Evolutionary conservation across 305 asterid species (phyloP).

Genomic region (Striga hermonthica): DNA sequence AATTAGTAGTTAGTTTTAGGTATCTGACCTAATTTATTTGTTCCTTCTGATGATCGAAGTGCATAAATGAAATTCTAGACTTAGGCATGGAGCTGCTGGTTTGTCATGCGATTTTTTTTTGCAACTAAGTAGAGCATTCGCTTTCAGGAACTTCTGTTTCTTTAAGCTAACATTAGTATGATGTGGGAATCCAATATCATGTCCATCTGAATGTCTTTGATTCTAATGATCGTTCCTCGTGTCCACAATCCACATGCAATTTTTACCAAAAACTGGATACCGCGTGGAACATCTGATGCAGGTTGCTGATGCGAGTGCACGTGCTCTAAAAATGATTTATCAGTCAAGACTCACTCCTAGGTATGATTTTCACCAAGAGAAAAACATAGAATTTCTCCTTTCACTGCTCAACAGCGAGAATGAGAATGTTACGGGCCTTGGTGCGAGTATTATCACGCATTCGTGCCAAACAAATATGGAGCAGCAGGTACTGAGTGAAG

Average conservation of each 20-base stretch:
- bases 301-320: conserved; percentile 96
- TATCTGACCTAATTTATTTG: neutral
- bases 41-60: neutral
- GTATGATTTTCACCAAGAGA: conserved; percentile 65
- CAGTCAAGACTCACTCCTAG: conserved; percentile 85
- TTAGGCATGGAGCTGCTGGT: neutral
- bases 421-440: conserved; percentile 88
- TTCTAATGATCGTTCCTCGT: conserved; percentile 2
- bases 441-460: conserved; percentile 82
- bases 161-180: neutral
- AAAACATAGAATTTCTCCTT: conserved; percentile 68
- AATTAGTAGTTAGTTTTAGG: neutral
- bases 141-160: neutral
- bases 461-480: conserved; percentile 70
- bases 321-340: conserved; percentile 85
- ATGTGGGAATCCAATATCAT: too few species aligned
- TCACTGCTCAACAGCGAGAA: conserved; percentile 66
- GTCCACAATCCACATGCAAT: neutral
- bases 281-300: conserved; percentile 39
- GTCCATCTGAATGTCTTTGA: neutral
- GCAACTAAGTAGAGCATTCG: neutral
- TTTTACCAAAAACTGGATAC: neutral
- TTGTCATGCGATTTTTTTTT: neutral
- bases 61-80: neutral
- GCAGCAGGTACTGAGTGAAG: conserved; percentile 69